Conservation (phyloP, 2,329 filamentous ascomycete species). For the Botrytis hyacinthi region DNA sequence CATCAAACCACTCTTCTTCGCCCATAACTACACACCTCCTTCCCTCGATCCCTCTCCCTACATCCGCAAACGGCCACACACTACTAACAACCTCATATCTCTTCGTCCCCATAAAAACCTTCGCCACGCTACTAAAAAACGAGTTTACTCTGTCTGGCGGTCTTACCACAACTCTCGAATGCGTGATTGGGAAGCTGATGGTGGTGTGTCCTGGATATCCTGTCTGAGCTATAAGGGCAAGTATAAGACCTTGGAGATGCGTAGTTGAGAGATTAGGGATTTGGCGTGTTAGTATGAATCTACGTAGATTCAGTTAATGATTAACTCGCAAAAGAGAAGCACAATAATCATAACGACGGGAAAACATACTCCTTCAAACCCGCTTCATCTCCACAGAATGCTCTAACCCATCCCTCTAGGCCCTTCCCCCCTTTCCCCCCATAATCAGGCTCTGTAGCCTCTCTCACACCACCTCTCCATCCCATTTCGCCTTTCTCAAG, state of each 20-base stretch:
- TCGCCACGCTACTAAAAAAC: slow-evolving; percentile 52
- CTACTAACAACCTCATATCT: slow-evolving; percentile 56
- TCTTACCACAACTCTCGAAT: slow-evolving; percentile 50
- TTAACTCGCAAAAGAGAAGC: accelerated
- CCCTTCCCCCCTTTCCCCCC: slow-evolving; percentile 18
- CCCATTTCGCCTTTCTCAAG: slow-evolving; percentile 50
- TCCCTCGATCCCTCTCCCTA: slow-evolving; percentile 45
- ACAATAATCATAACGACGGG: neutral
- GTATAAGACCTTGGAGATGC: slow-evolving; percentile 55
- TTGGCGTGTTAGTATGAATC: slow-evolving; percentile 51
- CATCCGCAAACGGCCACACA: slow-evolving; percentile 57
- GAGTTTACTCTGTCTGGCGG: slow-evolving; percentile 45
- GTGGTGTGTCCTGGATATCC: slow-evolving; percentile 51
- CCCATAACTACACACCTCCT: slow-evolving; percentile 49
- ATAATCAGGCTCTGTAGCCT: slow-evolving; percentile 23
- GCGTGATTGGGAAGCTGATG: slow-evolving; percentile 51
- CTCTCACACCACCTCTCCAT: slow-evolving; percentile 42
- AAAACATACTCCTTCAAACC: slow-evolving; percentile 32
- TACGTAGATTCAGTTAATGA: slow-evolving; percentile 3
- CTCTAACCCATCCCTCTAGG: slow-evolving; percentile 29
- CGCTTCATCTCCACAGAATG: slow-evolving; percentile 31
- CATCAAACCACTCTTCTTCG: slow-evolving; percentile 55
- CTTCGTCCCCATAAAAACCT: slow-evolving; percentile 52
- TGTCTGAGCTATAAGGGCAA: slow-evolving; percentile 50
- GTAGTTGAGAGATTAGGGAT: slow-evolving; percentile 55